Conservation (phyloP, 2,329 filamentous ascomycete genomes). For the Aspergillus quadrilineatus region DNA sequence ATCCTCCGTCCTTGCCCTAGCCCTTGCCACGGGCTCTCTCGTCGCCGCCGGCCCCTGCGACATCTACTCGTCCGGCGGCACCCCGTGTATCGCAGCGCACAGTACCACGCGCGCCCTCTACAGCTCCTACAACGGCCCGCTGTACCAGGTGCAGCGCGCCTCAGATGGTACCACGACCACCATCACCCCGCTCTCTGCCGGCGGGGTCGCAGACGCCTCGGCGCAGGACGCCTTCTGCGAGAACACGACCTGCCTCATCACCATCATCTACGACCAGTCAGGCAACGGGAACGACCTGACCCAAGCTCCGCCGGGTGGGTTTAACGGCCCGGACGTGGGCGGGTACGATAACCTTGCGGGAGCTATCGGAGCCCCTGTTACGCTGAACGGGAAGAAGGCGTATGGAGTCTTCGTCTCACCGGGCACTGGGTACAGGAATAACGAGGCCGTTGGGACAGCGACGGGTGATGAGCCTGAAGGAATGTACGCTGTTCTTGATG, state of each 20-base stretch:
- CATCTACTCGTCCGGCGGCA: conserved; percentile 58
- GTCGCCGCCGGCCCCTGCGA: conserved; percentile 60
- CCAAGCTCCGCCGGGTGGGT: conserved; percentile 60
- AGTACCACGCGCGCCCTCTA: conserved; percentile 65
- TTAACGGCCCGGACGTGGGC: conserved; percentile 55
- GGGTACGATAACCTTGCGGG: conserved; percentile 62
- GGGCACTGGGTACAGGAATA: conserved; percentile 63
- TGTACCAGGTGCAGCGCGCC: conserved; percentile 61
- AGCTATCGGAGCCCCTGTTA: conserved; percentile 62
- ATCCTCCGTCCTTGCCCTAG: conserved; percentile 28
- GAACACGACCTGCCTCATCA: conserved; percentile 62
- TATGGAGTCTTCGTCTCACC: conserved; percentile 65
- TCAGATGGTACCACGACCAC: conserved; percentile 50
- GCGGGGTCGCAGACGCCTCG: conserved; percentile 62
- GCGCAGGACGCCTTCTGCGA: conserved; percentile 62
- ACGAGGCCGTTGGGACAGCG: conserved; percentile 53
- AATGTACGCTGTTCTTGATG: conserved; percentile 37
- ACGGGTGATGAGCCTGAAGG: conserved; percentile 52
- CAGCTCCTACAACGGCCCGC: conserved; percentile 50
- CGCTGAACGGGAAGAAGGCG: conserved; percentile 59
- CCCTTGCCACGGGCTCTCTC: conserved; percentile 40
- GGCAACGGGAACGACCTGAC: conserved; percentile 62
- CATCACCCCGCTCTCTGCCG: conserved; percentile 55
- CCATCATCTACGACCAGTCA: conserved; percentile 66
- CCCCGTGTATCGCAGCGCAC: conserved; percentile 64